Conservation (phyloP, 352 stramenopile species). For the Globisporangium abappressorium region DNA sequence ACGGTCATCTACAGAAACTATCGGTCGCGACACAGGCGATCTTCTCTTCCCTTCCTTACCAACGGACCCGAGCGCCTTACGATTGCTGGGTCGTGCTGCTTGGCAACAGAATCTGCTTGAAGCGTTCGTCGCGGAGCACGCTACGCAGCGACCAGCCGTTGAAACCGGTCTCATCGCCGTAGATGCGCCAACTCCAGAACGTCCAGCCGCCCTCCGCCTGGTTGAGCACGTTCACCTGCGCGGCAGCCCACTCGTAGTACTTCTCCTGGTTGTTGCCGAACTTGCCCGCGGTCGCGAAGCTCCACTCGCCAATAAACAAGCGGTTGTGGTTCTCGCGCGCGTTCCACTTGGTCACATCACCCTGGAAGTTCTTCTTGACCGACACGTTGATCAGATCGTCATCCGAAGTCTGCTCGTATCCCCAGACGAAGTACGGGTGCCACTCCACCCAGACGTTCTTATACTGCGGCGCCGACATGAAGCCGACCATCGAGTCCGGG, state of each 20-base stretch:
- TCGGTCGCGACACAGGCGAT: background rate
- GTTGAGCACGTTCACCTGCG: slow-evolving; percentile 50
- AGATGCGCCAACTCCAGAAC: slow-evolving; percentile 75
- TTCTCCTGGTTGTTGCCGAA: slow-evolving; percentile 39
- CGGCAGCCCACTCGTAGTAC: slow-evolving; percentile 50
- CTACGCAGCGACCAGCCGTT: slow-evolving; percentile 68
- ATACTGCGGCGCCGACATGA: slow-evolving; percentile 48
- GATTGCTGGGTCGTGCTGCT: slow-evolving; percentile 4
- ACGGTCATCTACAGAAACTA: background rate
- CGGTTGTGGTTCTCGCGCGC: slow-evolving; percentile 29
- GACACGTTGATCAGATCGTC: slow-evolving; percentile 41
- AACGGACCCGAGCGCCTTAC: background rate
- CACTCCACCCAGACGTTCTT: slow-evolving; percentile 85
- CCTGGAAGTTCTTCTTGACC: slow-evolving; percentile 43
- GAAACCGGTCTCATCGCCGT: slow-evolving; percentile 51
- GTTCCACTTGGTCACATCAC: slow-evolving; percentile 41
- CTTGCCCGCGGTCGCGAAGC: slow-evolving; percentile 44
- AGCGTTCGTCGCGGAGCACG: slow-evolving; percentile 42
- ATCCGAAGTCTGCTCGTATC: slow-evolving; percentile 58
- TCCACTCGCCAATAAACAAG: slow-evolving; percentile 50
- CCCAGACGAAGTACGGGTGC: slow-evolving; percentile 84
- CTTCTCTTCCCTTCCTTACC: background rate
- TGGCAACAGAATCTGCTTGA: slow-evolving; percentile 15
- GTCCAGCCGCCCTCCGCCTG: slow-evolving; percentile 57
- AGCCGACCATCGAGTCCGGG: slow-evolving; percentile 40